phyloP scores from a whole-genome alignment of 2,329 filamentous ascomycete genomes.

The Trichoderma polysporum region DNA sequence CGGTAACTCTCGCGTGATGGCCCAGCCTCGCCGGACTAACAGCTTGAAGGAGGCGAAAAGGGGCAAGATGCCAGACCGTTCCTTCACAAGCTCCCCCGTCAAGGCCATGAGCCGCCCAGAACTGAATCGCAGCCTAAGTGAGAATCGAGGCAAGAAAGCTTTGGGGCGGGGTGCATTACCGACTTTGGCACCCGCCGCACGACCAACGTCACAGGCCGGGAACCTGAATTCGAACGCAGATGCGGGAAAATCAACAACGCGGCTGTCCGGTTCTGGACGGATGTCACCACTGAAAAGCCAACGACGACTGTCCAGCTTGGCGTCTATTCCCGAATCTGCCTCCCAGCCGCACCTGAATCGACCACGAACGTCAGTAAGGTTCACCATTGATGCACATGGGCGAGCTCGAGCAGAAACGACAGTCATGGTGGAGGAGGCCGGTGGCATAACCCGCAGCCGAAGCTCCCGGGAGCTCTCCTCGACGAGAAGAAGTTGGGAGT shows the following conservation, averaged over 20 bases:
- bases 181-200: slow-evolving; percentile 47
- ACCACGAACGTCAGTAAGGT: slow-evolving; percentile 57
- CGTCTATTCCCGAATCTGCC: slow-evolving; percentile 57
- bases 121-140: slow-evolving; percentile 55
- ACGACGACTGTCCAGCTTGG: slow-evolving; percentile 51
- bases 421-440: slow-evolving; percentile 39
- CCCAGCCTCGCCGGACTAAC: slow-evolving; percentile 45
- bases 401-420: slow-evolving; percentile 57
- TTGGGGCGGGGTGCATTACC: slow-evolving; percentile 44
- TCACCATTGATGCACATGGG: slow-evolving; percentile 63
- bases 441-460: slow-evolving; percentile 31
- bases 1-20: slow-evolving; percentile 30
- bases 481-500: slow-evolving; percentile 41
- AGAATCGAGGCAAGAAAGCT: slow-evolving; percentile 50
- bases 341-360: slow-evolving; percentile 32
- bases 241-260: slow-evolving; percentile 37
- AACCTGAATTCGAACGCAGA: slow-evolving; percentile 29
- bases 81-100: slow-evolving; percentile 49
- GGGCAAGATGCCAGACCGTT: slow-evolving; percentile 44
- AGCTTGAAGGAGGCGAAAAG: slow-evolving; percentile 46
- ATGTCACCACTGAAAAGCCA: slow-evolving; percentile 54
- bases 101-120: slow-evolving; percentile 50
- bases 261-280: slow-evolving; percentile 49
- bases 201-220: slow-evolving; percentile 36
- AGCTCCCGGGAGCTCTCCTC: slow-evolving; percentile 33